Percentiles rank a stretch among this genome's conserved stretches.
These are phyloP conservation scores for Pleurotus citrinopileatus DNA, from an alignment of 768 basidiomycete genomes.

Conservation along the genomic window DNA sequence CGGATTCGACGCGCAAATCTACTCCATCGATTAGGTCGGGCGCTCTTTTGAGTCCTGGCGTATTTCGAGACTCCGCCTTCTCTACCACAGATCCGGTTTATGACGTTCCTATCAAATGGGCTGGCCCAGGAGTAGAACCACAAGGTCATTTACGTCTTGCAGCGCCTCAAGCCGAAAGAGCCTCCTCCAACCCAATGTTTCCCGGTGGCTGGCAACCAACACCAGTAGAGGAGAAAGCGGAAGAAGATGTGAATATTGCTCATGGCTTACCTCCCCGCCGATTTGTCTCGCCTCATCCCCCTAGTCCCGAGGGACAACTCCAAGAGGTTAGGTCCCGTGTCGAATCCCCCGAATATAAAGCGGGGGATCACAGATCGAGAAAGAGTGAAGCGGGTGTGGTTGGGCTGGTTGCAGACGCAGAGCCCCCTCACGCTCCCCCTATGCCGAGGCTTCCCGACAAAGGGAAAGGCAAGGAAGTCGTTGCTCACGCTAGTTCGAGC, in stretches of 20 bases:
- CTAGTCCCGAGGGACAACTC: constrained; percentile 21
- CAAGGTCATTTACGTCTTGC: constrained; percentile 6
- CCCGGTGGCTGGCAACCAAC: constrained; percentile 57
- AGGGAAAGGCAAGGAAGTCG: constrained; percentile 25
- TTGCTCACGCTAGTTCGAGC: constrained; percentile 22
- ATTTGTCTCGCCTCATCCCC: neutral
- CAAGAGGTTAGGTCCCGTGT: constrained; percentile 52
- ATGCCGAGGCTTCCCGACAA: constrained; percentile 14
- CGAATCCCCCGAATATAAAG: constrained; percentile 50
- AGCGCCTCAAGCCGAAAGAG: constrained; percentile 16
- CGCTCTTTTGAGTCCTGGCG: constrained; percentile 50
- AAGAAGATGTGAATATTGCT: constrained; percentile 15
- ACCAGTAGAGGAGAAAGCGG: constrained; percentile 48
- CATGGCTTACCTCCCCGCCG: constrained; percentile 14
- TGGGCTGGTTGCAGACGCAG: constrained; percentile 40
- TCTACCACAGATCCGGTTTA: constrained; percentile 44
- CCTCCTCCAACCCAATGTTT: constrained; percentile 33
- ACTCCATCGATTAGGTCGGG: constrained; percentile 7
- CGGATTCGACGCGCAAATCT: constrained; percentile 2
- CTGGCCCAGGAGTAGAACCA: constrained; percentile 32
- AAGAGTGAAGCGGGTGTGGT: constrained; percentile 67
- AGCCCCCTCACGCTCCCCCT: constrained; percentile 19
- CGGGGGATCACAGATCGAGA: constrained; percentile 38
- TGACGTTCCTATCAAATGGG: constrained; percentile 64
- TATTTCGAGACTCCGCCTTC: constrained; percentile 67